phyloP scores from a whole-genome alignment of 169 alveolate genomes.

The Eimeria sp. region DNA sequence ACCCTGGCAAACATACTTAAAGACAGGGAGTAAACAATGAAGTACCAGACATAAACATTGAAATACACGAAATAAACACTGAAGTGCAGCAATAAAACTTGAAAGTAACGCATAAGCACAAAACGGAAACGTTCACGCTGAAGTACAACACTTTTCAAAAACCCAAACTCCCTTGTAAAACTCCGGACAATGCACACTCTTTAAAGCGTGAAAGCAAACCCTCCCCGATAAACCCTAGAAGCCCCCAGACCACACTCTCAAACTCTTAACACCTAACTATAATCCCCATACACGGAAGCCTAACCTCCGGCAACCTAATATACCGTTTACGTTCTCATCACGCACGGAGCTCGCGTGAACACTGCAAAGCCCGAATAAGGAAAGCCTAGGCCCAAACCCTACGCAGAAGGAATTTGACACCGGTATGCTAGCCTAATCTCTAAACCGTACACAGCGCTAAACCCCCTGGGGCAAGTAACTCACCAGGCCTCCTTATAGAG shows the following conservation, averaged over 20 bases:
- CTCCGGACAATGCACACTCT: not conserved
- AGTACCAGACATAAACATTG: too few species aligned
- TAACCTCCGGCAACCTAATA: too few species aligned
- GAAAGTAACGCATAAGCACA: too few species aligned
- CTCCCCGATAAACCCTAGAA: not conserved
- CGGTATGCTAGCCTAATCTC: not conserved
- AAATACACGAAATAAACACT: too few species aligned
- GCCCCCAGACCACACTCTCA: not conserved
- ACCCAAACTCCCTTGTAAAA: not conserved
- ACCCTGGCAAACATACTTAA: too few species aligned
- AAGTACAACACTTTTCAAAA: not conserved
- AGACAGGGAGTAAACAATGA: not conserved
- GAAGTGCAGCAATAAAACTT: not conserved
- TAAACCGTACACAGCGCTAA: not conserved
- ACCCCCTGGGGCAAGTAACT: not conserved
- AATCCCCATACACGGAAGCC: too few species aligned
- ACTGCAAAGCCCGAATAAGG: too few species aligned
- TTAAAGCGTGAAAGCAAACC: not conserved
- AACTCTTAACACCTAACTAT: not conserved
- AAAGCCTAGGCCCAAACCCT: too few species aligned
- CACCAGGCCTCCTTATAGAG: conserved; percentile 91
- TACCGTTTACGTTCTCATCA: too few species aligned
- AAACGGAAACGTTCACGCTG: not conserved
- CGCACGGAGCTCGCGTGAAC: too few species aligned
- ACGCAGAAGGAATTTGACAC: too few species aligned